Evolutionary conservation across 2,329 filamentous ascomycete genomes (phyloP).

Genomic region (Plenodomus tracheiphilus): DNA sequence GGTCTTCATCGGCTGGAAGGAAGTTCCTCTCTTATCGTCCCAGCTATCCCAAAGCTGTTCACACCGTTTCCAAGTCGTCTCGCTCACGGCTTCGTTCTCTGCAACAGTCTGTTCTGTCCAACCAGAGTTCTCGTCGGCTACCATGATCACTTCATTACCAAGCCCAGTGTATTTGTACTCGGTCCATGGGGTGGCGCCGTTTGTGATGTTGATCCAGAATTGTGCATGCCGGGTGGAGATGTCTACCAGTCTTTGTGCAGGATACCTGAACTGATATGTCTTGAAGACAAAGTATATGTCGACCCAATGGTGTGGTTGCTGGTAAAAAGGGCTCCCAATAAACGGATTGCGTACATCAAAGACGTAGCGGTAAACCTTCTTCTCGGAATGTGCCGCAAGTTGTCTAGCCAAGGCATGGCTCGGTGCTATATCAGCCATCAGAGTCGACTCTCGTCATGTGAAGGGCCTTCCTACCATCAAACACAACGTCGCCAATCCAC

Average conservation of each 20-base stretch:
- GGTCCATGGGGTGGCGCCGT: constrained; percentile 21
- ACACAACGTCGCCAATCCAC: constrained; percentile 49
- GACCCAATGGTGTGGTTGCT: constrained; percentile 33
- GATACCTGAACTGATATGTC: constrained; percentile 23
- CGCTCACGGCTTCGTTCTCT: constrained; percentile 16
- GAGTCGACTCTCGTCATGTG: background rate
- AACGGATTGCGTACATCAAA: constrained; percentile 37
- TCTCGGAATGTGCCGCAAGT: constrained; percentile 11
- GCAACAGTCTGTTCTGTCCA: constrained; percentile 21
- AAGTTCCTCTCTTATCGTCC: constrained; percentile 9
- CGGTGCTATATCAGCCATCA: constrained; percentile 12
- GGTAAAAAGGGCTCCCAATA: constrained; percentile 13
- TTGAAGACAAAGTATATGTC: constrained; percentile 35
- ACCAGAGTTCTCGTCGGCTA: constrained; percentile 26
- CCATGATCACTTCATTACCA: constrained; percentile 17
- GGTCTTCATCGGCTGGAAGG: constrained; percentile 14
- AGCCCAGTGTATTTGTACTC: constrained; percentile 15
- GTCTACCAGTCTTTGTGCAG: constrained; percentile 14
- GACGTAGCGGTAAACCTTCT: constrained; percentile 29
- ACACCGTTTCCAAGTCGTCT: constrained; percentile 11
- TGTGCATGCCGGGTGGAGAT: constrained; percentile 25
- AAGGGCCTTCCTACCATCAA: constrained; percentile 38
- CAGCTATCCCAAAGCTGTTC: constrained; percentile 20
- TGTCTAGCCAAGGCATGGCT: constrained; percentile 15
- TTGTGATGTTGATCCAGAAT: constrained; percentile 25